Evolutionary conservation across 192 early-diverging fungal genomes (phyloP).

Genomic region (Cladochytrium replicatum): DNA sequence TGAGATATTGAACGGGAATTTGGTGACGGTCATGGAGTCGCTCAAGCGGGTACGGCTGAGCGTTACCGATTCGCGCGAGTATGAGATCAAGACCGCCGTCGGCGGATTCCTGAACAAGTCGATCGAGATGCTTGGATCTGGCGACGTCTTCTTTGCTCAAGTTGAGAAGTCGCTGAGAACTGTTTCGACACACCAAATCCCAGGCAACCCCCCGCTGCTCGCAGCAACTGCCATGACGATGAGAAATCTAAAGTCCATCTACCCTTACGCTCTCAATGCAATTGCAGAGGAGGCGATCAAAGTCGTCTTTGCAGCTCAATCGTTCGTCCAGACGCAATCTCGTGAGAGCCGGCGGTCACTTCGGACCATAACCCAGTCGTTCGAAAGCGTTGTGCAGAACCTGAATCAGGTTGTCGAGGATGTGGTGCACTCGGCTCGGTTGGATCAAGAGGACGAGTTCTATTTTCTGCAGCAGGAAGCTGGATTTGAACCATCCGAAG

Average conservation of each 20-base stretch:
- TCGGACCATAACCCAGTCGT: too few relatives aligned
- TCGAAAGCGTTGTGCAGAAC: too few relatives aligned
- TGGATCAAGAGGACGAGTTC: too few relatives aligned
- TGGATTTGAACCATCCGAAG: too few relatives aligned
- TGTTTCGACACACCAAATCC: not conserved
- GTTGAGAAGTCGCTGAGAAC: not conserved
- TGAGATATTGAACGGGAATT: not conserved
- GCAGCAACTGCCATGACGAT: too few relatives aligned
- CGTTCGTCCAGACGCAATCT: not conserved
- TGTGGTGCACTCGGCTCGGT: too few relatives aligned
- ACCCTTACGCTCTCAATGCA: not conserved
- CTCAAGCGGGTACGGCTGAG: too few relatives aligned
- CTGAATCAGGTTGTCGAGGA: too few relatives aligned
- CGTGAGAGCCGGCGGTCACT: not conserved
- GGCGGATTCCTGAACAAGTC: not conserved
- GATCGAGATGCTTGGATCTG: not conserved
- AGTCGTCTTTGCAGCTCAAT: not conserved
- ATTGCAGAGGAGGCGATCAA: not conserved
- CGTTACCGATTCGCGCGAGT: not conserved
- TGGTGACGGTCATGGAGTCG: not conserved
- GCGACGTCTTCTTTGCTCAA: not conserved
- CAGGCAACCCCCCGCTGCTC: not conserved
- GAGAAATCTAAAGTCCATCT: not conserved
- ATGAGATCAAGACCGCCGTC: not conserved
- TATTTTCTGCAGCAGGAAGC: too few relatives aligned